Conservation (phyloP, 2,329 filamentous ascomycete species). For the Pseudocercospora eumusae region DNA sequence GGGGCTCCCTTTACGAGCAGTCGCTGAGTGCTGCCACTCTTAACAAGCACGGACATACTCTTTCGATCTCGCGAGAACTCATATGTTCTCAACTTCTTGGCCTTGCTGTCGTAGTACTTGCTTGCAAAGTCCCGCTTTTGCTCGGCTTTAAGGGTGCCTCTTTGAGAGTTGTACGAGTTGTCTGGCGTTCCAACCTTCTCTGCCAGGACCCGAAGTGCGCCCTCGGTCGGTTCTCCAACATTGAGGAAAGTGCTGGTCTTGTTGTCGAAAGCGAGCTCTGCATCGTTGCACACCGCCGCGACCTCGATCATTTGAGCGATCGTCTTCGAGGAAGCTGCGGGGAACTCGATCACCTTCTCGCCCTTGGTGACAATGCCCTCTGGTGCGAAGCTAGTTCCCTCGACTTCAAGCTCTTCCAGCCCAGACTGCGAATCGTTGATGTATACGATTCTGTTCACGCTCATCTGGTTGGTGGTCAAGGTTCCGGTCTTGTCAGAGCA, state of each 20-base stretch:
- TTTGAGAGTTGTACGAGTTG: slow-evolving; percentile 56
- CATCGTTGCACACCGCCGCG: slow-evolving; percentile 81
- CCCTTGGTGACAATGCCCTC: slow-evolving; percentile 68
- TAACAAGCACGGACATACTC: slow-evolving; percentile 96
- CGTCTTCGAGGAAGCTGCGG: slow-evolving; percentile 71
- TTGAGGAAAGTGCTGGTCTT: slow-evolving; percentile 74
- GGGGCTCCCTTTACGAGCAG: slow-evolving; percentile 96
- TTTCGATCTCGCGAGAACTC: slow-evolving; percentile 98
- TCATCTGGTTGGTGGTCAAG: slow-evolving; percentile 98
- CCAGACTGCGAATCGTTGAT: slow-evolving; percentile 71
- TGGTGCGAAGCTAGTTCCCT: slow-evolving; percentile 90
- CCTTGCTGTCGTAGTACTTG: slow-evolving; percentile 75
- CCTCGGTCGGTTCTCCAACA: slow-evolving; percentile 93
- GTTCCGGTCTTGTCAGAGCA: slow-evolving; percentile 99
- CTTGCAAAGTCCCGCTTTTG: slow-evolving; percentile 79
- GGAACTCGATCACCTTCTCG: slow-evolving; percentile 68
- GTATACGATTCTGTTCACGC: slow-evolving; percentile 88
- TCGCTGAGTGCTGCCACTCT: slow-evolving; percentile 68
- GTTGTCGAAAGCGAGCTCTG: slow-evolving; percentile 77
- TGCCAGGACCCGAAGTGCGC: slow-evolving; percentile 82
- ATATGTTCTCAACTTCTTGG: slow-evolving; percentile 78
- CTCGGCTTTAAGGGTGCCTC: slow-evolving; percentile 50
- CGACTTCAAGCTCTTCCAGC: slow-evolving; percentile 82
- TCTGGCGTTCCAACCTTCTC: slow-evolving; percentile 92
- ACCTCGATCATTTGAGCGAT: slow-evolving; percentile 74